These are phyloP conservation scores for Trametopsis cervina DNA, from an alignment of 768 basidiomycete species.

Conservation along the genomic window DNA sequence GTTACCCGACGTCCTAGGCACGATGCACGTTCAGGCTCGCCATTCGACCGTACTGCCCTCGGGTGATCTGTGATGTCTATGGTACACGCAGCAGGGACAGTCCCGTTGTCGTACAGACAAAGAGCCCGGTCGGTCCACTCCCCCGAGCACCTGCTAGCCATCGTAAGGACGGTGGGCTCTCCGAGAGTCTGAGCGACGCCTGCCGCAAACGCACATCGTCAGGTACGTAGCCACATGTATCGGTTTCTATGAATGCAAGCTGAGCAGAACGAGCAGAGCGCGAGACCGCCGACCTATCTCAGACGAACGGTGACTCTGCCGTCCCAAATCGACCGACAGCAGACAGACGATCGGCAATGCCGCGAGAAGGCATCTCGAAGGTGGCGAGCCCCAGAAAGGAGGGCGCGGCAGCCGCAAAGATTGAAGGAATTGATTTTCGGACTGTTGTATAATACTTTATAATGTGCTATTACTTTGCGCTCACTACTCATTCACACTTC, in stretches of 20 bases:
- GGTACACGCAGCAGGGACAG: too few species aligned
- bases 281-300: constrained; percentile 35
- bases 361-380: background rate
- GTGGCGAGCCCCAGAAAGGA: background rate
- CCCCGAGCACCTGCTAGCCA: constrained; percentile 37
- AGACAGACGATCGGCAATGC: background rate
- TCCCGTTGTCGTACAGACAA: constrained; percentile 57
- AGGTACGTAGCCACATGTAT: constrained; percentile 52
- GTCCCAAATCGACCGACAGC: constrained; percentile 60
- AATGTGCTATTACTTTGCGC: background rate
- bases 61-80: too few species aligned
- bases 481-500: too few species aligned
- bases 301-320: constrained; percentile 33
- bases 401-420: background rate
- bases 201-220: constrained; percentile 60
- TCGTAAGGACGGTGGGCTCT: constrained; percentile 29
- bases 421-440: background rate
- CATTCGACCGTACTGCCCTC: too few species aligned
- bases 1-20: too few species aligned
- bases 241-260: too few species aligned
- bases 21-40: too few species aligned
- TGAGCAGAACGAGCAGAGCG: too few species aligned
- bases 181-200: constrained; percentile 44
- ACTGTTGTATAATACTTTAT: background rate
- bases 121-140: constrained; percentile 34